Evolutionary conservation across 495 filamentous ascomycete genomes (phyloP).

Genomic region (Daldinia caldariorum): DNA sequence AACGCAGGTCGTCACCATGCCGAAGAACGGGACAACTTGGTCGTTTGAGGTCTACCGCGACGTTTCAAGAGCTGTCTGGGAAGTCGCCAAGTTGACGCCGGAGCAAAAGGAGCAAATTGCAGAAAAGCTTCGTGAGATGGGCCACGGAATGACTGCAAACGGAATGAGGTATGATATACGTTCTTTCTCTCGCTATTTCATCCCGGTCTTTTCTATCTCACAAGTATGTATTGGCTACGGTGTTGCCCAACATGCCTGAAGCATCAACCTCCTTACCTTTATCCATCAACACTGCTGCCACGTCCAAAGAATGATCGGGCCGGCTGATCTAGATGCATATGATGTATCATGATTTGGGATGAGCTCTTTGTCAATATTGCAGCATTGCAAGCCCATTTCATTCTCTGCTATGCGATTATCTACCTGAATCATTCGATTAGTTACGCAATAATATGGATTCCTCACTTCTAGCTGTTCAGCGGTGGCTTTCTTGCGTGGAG

Average conservation of each 20-base stretch:
- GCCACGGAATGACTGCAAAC: background rate
- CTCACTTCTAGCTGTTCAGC: background rate
- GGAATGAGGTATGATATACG: conserved; percentile 18
- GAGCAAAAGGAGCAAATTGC: conserved; percentile 8
- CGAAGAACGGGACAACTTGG: background rate
- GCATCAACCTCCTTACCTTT: background rate
- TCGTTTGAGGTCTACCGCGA: background rate
- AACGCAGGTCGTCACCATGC: conserved; percentile 4
- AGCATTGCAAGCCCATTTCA: background rate
- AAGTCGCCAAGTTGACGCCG: background rate
- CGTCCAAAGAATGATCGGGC: too few relatives aligned
- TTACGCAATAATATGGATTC: too few relatives aligned
- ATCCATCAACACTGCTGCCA: background rate
- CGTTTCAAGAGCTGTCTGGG: conserved; percentile 1
- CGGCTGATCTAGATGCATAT: background rate
- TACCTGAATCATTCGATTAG: background rate
- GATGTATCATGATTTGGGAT: background rate
- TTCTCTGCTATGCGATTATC: too few relatives aligned
- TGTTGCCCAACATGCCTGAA: background rate
- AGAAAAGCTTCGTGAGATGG: background rate
- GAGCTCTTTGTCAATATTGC: background rate
- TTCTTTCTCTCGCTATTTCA: background rate
- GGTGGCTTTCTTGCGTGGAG: background rate
- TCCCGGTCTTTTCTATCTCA: background rate
- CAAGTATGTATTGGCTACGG: background rate